Conservation (phyloP, 73 alveolate genomes). For the Paramecium pentaurelia region DNA sequence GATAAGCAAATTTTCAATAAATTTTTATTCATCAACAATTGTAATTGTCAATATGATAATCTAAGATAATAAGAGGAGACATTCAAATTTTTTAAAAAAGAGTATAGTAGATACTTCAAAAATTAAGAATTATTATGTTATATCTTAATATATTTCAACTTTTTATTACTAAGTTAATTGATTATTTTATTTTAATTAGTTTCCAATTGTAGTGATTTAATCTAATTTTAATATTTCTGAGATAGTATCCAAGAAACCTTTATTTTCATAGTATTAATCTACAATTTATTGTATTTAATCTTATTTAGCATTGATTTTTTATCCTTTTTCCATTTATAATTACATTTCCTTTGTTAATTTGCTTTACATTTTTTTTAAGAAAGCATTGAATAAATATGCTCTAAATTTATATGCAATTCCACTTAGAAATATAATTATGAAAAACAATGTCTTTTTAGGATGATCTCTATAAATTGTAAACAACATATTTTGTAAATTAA, state of each 20-base stretch:
- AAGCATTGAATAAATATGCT: neutral
- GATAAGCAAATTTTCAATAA: neutral
- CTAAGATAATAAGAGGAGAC: neutral
- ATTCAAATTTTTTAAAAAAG: neutral
- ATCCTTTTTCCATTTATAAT: neutral
- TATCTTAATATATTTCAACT: neutral
- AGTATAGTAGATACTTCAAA: neutral
- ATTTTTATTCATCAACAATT: neutral
- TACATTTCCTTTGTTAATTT: neutral
- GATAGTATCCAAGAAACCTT: neutral
- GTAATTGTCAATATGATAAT: neutral
- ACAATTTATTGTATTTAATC: neutral
- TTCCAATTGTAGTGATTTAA: neutral
- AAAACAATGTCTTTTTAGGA: neutral
- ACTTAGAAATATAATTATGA: neutral
- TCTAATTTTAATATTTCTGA: neutral
- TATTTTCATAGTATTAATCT: neutral
- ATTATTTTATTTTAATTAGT: neutral
- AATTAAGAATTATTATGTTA: neutral
- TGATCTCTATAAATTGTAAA: neutral
- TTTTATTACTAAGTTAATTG: neutral
- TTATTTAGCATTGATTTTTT: neutral
- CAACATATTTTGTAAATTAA: neutral
- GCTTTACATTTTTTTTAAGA: neutral
- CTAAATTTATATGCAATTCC: neutral